Evolutionary conservation across 495 filamentous ascomycete genomes (phyloP).

Genomic region (Aspergillus carlsbadensis): DNA sequence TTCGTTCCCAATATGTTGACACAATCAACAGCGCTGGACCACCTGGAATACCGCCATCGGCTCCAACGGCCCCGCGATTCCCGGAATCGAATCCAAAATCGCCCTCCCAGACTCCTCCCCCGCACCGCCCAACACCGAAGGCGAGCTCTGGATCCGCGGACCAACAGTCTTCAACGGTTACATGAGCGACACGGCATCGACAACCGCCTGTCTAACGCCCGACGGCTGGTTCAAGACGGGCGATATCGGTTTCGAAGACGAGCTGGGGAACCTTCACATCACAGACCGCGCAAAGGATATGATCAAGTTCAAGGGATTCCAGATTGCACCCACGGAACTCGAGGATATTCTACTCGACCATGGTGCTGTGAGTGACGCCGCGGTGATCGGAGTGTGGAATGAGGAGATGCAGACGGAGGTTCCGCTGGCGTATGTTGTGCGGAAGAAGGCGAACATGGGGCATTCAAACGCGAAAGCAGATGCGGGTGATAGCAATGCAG

Average conservation of each 20-base stretch:
- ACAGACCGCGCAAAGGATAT: constrained; percentile 38
- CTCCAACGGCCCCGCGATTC: constrained; percentile 26
- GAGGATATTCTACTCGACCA: constrained; percentile 29
- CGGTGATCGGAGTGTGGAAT: constrained; percentile 49
- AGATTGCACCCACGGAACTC: constrained; percentile 32
- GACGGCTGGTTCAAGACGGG: constrained; percentile 54
- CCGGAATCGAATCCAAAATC: constrained; percentile 3
- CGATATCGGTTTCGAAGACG: constrained; percentile 51
- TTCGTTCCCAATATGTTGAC: background rate
- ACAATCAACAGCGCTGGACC: constrained; percentile 2
- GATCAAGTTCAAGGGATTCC: constrained; percentile 41
- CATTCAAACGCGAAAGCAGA: background rate
- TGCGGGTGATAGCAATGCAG: constrained; percentile 29
- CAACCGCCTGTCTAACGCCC: constrained; percentile 38
- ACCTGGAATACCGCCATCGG: constrained; percentile 2
- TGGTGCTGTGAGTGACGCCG: constrained; percentile 24
- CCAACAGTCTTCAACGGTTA: constrained; percentile 66
- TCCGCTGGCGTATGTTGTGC: constrained; percentile 70
- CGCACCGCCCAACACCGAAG: background rate
- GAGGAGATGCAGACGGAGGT: constrained; percentile 64
- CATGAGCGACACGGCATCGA: constrained; percentile 31
- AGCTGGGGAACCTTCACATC: constrained; percentile 29
- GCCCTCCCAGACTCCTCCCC: background rate
- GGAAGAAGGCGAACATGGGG: too few relatives aligned
- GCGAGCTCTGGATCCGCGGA: constrained; percentile 52